phyloP scores from a whole-genome alignment of 495 filamentous ascomycete genomes.

The Penicillium nucicola region DNA sequence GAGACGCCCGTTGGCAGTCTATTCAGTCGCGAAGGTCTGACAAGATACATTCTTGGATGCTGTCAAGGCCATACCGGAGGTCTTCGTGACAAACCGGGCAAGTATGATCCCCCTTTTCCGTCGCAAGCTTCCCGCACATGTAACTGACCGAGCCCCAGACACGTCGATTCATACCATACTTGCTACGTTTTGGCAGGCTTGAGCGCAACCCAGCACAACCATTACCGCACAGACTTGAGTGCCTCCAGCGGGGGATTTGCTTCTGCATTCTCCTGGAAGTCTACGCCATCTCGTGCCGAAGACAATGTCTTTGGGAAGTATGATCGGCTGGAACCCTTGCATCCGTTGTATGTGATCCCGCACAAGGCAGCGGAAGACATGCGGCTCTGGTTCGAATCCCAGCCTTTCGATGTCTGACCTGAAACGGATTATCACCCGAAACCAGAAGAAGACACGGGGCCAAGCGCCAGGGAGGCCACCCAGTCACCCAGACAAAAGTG shows the following conservation, averaged over 20 bases:
- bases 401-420: conserved; percentile 16
- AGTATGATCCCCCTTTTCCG: conserved; percentile 52
- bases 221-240: conserved; percentile 54
- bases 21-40: conserved; percentile 81
- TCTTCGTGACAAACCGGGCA: conserved; percentile 88
- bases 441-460: background rate
- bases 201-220: conserved; percentile 74
- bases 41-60: conserved; percentile 83
- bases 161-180: conserved; percentile 84
- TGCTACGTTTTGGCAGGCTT: conserved; percentile 88
- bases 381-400: conserved; percentile 57
- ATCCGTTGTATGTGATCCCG: conserved; percentile 86
- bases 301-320: conserved; percentile 45
- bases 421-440: conserved; percentile 9
- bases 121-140: background rate
- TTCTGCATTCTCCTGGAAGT: conserved; percentile 66
- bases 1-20: conserved; percentile 42
- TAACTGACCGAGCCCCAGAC: conserved; percentile 42
- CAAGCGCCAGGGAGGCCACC: background rate
- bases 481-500: background rate
- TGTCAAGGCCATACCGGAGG: conserved; percentile 80
- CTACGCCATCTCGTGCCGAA: conserved; percentile 44
- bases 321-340: conserved; percentile 53
- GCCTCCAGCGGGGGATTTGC: conserved; percentile 34
- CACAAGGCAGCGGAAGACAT: conserved; percentile 62